phyloP scores from a whole-genome alignment of 805 yeast species.

The Cyberlindnera japonica region DNA sequence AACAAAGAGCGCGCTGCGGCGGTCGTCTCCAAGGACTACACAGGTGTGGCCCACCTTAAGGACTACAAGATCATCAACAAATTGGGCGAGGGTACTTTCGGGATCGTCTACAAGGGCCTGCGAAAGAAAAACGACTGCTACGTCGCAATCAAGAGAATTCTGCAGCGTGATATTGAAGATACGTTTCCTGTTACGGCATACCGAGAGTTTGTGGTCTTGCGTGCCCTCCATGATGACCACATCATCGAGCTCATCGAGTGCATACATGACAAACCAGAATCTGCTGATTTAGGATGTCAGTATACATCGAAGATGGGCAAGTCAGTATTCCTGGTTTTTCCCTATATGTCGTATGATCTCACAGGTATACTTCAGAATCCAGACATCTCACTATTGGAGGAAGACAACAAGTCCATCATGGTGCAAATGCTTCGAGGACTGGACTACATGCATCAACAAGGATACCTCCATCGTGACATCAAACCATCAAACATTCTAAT shows the following conservation, averaged over 20 bases:
- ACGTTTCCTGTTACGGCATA: constrained; percentile 88
- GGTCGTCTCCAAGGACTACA: constrained; percentile 2
- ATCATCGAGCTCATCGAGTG: constrained; percentile 76
- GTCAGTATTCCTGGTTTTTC: constrained; percentile 78
- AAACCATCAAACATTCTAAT: constrained; percentile 94
- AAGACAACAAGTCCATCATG: constrained; percentile 82
- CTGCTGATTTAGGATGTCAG: constrained; percentile 10
- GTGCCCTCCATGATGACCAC: constrained; percentile 63
- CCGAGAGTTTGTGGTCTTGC: constrained; percentile 83
- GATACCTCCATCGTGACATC: constrained; percentile 79
- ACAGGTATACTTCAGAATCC: constrained; percentile 88
- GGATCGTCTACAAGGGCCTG: constrained; percentile 80
- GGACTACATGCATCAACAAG: constrained; percentile 66
- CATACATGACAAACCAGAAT: constrained; percentile 49
- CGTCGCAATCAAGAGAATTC: constrained; percentile 85
- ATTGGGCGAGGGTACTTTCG: constrained; percentile 84
- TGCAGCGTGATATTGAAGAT: constrained; percentile 46
- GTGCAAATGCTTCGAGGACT: constrained; percentile 75
- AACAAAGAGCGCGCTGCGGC: background rate
- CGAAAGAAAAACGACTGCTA: constrained; percentile 42
- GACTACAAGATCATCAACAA: constrained; percentile 36
- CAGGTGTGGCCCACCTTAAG: constrained; percentile 23
- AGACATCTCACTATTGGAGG: constrained; percentile 49
- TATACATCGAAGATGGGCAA: constrained; percentile 27
- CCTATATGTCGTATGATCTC: constrained; percentile 89